phyloP scores from a whole-genome alignment of 2,329 filamentous ascomycete genomes.

The Diaporthe capsici region DNA sequence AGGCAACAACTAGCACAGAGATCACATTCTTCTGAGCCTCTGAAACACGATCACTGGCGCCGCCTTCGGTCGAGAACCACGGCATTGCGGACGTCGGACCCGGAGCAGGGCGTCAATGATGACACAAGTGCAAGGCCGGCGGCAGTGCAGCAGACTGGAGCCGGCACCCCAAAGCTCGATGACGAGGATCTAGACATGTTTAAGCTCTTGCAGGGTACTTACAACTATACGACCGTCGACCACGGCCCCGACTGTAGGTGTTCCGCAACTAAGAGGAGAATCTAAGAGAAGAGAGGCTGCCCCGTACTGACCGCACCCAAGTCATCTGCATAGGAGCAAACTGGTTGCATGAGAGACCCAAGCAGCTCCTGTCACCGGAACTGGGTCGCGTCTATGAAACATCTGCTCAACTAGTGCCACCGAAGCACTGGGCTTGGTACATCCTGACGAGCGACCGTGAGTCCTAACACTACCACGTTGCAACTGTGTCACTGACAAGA shows the following conservation, averaged over 20 bases:
- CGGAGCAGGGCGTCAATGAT: conserved; percentile 28
- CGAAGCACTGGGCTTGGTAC: conserved; percentile 77
- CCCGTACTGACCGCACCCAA: conserved; percentile 48
- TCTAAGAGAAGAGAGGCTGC: not conserved
- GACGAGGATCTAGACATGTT: conserved; percentile 54
- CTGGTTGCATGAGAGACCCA: conserved; percentile 63
- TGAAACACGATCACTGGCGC: not conserved
- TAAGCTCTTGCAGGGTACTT: conserved; percentile 76
- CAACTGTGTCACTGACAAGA: conserved; percentile 42
- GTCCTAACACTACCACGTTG: conserved; percentile 39
- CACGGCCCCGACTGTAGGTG: conserved; percentile 73
- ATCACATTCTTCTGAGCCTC: not conserved
- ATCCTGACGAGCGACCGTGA: conserved; percentile 75
- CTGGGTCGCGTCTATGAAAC: conserved; percentile 18
- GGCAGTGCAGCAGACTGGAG: not conserved
- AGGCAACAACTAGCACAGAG: conserved; percentile 41
- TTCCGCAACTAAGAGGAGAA: not conserved
- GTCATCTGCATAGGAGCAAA: conserved; percentile 81
- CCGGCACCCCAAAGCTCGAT: not conserved
- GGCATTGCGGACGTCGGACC: conserved; percentile 16
- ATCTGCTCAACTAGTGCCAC: conserved; percentile 51
- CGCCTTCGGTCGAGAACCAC: conserved; percentile 18
- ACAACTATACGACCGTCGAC: conserved; percentile 82
- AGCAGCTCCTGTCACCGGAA: conserved; percentile 41
- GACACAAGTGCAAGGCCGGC: not conserved